Evolutionary conservation across 75 land plant species (phyloP), one percentile per base, ranked within the genome.

Genomic region (Adiantum capillusveneris): DNA sequence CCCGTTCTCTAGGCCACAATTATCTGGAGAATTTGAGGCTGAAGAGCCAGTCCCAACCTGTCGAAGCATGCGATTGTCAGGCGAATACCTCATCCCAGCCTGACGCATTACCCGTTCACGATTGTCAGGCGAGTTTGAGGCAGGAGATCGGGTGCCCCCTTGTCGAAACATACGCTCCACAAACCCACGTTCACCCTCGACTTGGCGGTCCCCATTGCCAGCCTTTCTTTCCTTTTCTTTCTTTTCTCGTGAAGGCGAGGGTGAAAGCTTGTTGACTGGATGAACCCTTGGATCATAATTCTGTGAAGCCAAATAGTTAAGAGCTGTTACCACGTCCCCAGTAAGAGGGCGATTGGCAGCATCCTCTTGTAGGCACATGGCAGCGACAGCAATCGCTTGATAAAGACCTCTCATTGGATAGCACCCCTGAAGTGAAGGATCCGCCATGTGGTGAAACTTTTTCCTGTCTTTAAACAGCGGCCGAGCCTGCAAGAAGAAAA

Each of bases 331-430:
- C 22, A 90, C 96, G 62, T 90, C 96, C 0, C 81, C 85, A 31
- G 84, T 90, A 7, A 79, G 71, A 43, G 96, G 96, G 19, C 96
- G 88, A 1, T 81, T 65, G 1, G 83, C 71, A 31, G 96, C 93
- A 48, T 87, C 75, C 65, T 86, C 88, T 59, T 90, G 96, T 29
- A 82, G 76, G 64, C 96, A 90, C 96, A 90, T 90, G 34, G 85
- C 83, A 28, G 93, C 96, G 20, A 90, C 88, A 29, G 93, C 88
- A 20, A 90, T 55, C 28, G 96, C 93, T 64, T 90, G 93, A 68
- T 84, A 87, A 31, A 90, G 67, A n/a, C 88, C 88, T 18, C 93
- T 59, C 83, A 79, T 79, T 31, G 96, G 93, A 56, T 65, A 90
- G 13, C 69, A 79, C 0, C 96, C 96, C 57, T 84, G 78, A 14